These are phyloP conservation scores for Nicotiana noctiflora DNA, from an alignment of 257 asterid genomes.

Conservation along the genomic window DNA sequence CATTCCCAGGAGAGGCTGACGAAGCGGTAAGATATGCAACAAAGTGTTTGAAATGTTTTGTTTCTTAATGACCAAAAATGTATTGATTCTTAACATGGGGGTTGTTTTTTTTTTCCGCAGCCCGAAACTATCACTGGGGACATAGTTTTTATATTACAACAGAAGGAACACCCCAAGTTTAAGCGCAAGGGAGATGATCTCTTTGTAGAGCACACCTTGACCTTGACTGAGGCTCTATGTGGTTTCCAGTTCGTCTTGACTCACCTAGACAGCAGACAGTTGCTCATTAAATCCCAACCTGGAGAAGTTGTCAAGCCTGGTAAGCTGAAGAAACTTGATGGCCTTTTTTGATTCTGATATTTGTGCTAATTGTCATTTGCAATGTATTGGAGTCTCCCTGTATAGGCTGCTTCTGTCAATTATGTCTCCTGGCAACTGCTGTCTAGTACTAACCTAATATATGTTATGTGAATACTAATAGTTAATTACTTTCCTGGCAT, in stretches of 20 bases:
- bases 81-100: background rate
- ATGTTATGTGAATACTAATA: background rate
- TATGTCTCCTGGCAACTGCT: background rate
- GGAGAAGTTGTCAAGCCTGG: slow-evolving; percentile 24
- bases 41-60: background rate
- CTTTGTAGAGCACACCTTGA: slow-evolving; percentile 21
- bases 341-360: background rate
- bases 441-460: background rate
- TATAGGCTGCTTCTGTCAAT: background rate
- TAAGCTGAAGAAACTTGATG: background rate
- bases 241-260: slow-evolving; percentile 22
- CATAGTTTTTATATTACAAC: slow-evolving; percentile 19
- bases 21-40: slow-evolving; percentile 11
- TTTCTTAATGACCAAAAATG: background rate
- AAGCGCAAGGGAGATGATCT: slow-evolving; percentile 27
- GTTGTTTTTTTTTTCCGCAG: slow-evolving; percentile 7
- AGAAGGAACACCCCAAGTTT: slow-evolving; percentile 22
- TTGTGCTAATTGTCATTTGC: background rate
- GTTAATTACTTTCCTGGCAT: background rate
- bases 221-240: slow-evolving; percentile 22
- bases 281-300: slow-evolving; percentile 22
- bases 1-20: slow-evolving; percentile 22
- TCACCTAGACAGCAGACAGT: slow-evolving; percentile 21
- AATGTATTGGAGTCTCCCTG: background rate
- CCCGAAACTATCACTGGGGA: slow-evolving; percentile 21